Base-by-base conservation (phyloP, 805 yeast genomes). In the Candida manassasensis region DNA sequence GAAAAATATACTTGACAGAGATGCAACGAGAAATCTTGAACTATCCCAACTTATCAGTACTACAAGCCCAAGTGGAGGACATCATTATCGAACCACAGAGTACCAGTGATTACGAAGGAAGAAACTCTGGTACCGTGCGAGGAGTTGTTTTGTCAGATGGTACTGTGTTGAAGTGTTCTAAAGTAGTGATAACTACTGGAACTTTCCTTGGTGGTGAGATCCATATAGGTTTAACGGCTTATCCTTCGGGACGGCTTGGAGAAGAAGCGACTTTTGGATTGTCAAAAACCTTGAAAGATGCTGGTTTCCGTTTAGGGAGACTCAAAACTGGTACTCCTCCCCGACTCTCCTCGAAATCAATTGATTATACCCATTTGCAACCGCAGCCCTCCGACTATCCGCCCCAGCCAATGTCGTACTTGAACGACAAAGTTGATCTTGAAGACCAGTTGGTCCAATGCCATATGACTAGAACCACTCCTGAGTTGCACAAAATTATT, bases 271-370 rank as follows among this genome's bases (percentile, higher is more conserved):
- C 97, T 0, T 84, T 79, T 59, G 97, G 97, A 1, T 71, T 93
- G 16, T 82, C 95, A 22, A 67, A 77, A 30, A 88, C 97, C 1
- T 71, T 93, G 27, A 61, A 66, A 18, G 77, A 77, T 3, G 81
- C 84, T 1, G 95, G 95, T 0, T 90, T 93, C 55, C 66, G 76
- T 41, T 61, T 93, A 35, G 97, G 97, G 0, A 69, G 99, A 37
- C 67, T 93, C 47, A 93, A 93, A 52, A 93, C 99, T 0, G 99
- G 99, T 0, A 93, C 99, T 0, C 99, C 99, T 0, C 95, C 97
- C 2, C 69, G 99, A 39, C 61, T 93, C 17, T 81, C 83, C 30
- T 71, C 79, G 1, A 70, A 71, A 35, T 73, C 90, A 1, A 88
- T 93, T 15, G 68, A 90, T 53, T 89, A 79, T 50, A 46, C 63